A percentile compares a stretch with the other conserved stretches of the same genome.
Evolutionary conservation across 2,329 filamentous ascomycete genomes (phyloP).

Genomic region (Chrysoporthe deuterocubensis): DNA sequence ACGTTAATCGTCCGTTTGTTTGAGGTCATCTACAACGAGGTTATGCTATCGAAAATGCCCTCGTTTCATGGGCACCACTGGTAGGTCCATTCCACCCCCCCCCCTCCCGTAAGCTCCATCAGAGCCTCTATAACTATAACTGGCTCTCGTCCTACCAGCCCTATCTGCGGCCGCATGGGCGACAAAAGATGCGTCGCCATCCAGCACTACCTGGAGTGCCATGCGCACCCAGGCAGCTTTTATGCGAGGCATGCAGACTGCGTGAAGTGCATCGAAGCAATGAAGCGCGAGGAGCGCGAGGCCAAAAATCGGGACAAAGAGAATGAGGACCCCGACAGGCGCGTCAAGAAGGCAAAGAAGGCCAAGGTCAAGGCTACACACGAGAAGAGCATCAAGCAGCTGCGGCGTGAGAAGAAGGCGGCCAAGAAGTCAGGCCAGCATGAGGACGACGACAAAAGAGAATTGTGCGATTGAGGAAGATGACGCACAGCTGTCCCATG

Average conservation of each 20-base stretch:
- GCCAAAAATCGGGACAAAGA: constrained; percentile 7
- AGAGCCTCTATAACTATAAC: background rate
- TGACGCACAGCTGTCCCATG: background rate
- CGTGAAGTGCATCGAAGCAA: constrained; percentile 4
- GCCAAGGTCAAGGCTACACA: constrained; percentile 4
- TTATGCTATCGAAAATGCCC: constrained; percentile 10
- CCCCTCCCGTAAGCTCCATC: background rate
- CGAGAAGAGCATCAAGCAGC: constrained; percentile 18
- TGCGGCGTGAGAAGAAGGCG: background rate
- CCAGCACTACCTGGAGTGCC: background rate
- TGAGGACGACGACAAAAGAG: background rate
- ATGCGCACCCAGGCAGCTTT: background rate
- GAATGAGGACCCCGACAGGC: constrained; percentile 6
- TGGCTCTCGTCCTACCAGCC: background rate
- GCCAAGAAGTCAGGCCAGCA: background rate
- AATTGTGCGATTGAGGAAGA: background rate
- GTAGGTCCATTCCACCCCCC: background rate
- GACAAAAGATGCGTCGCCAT: constrained; percentile 7
- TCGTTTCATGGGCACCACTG: constrained; percentile 20
- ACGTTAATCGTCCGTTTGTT: too few species aligned
- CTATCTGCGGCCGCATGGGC: constrained; percentile 4
- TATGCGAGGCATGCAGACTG: background rate
- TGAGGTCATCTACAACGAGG: background rate
- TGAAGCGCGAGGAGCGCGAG: background rate
- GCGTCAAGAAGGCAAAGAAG: constrained; percentile 6